Conservation (phyloP, 495 filamentous ascomycete species). For the Rhypophila decipiens region DNA sequence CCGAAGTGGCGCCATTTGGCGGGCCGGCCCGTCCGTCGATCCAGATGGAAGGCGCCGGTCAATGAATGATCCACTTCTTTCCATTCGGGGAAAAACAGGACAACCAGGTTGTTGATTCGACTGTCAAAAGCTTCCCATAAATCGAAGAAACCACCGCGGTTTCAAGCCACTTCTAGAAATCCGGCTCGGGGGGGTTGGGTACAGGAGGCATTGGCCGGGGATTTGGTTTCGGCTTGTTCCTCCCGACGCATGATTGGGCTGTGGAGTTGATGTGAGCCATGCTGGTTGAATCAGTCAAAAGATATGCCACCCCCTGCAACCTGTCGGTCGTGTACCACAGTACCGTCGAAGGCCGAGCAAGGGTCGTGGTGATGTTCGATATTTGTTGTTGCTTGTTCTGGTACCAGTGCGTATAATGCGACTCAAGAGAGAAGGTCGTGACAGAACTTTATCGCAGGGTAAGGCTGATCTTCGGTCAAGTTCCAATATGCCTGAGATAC, state of each 20-base stretch:
- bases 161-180: conserved; percentile 2
- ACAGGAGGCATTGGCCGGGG: conserved; percentile 23
- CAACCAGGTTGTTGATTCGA: no score
- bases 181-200: conserved; percentile 24
- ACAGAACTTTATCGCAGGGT: no score
- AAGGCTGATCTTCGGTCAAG: neutral
- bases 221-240: conserved; percentile 21
- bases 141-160: neutral
- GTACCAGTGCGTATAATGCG: no score
- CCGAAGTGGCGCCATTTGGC: conserved; percentile 10
- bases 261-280: conserved; percentile 8
- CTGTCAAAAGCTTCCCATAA: neutral
- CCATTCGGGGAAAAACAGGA: no score
- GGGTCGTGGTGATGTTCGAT: no score
- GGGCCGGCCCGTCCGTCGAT: conserved; percentile 20
- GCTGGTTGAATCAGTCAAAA: conserved; percentile 1
- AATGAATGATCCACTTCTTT: neutral
- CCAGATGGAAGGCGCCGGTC: conserved; percentile 8
- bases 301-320: neutral
- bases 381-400: conserved; percentile 1
- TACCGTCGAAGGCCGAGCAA: no score
- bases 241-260: neutral
- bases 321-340: no score
- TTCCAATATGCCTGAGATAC: neutral
- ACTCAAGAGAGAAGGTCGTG: neutral